Evolutionary conservation across 2,329 filamentous ascomycete genomes (phyloP).

Genomic region (Aspergillus ochraceoroseus): DNA sequence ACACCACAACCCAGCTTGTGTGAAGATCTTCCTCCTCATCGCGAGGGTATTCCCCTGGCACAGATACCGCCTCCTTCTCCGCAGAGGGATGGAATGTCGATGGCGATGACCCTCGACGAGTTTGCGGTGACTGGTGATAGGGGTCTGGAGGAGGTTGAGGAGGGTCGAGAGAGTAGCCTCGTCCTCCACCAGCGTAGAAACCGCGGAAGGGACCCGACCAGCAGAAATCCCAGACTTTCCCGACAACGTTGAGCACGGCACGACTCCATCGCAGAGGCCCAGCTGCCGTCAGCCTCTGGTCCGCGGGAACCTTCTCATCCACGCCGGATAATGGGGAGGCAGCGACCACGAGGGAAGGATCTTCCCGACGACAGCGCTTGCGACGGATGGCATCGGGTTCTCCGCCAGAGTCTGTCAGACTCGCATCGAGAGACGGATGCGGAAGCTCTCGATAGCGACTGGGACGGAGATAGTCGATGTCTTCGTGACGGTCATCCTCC

Average conservation of each 20-base stretch:
- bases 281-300: conserved; percentile 14
- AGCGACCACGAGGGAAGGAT: conserved; percentile 24
- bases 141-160: conserved; percentile 6
- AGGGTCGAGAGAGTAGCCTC: conserved; percentile 57
- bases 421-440: conserved; percentile 26
- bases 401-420: conserved; percentile 23
- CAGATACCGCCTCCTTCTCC: conserved; percentile 26
- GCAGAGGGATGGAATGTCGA: conserved; percentile 31
- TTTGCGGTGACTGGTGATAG: conserved; percentile 4
- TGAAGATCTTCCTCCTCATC: conserved; percentile 49
- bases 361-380: conserved; percentile 32
- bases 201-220: conserved; percentile 66
- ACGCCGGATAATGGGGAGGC: conserved; percentile 22
- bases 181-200: conserved; percentile 80
- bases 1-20: conserved; percentile 67
- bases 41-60: conserved; percentile 52
- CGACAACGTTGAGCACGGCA: conserved; percentile 42
- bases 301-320: conserved; percentile 17
- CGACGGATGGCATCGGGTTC: conserved; percentile 25
- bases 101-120: conserved; percentile 25
- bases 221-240: conserved; percentile 83
- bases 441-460: conserved; percentile 39
- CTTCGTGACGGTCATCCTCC: conserved; percentile 12
- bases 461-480: conserved; percentile 37
- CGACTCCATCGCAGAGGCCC: conserved; percentile 37